These are phyloP conservation scores for Cladosporium oxysporum DNA, from an alignment of 2,329 filamentous ascomycete species.

Conservation along the genomic window DNA sequence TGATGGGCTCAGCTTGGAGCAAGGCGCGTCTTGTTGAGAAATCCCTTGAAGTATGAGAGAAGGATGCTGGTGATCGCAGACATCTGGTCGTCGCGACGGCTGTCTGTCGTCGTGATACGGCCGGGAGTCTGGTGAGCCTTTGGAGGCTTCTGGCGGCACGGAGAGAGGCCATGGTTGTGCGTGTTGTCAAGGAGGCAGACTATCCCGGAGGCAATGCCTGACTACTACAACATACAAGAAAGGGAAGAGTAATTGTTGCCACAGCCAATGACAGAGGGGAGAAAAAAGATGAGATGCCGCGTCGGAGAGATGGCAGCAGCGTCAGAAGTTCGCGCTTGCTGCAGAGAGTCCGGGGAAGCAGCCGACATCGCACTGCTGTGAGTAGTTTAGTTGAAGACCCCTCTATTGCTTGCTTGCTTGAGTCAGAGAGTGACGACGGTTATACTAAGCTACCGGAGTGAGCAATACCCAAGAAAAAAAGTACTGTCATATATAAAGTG, in stretches of 20 bases:
- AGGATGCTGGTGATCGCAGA: slow-evolving; percentile 13
- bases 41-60: slow-evolving; percentile 32
- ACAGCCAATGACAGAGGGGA: slow-evolving; percentile 7
- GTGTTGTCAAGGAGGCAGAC: background rate
- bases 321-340: background rate
- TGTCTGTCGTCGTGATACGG: slow-evolving; percentile 14
- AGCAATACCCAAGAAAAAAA: background rate
- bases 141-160: slow-evolving; percentile 27
- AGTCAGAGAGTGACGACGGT: slow-evolving; percentile 1
- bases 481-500: background rate
- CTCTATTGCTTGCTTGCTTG: background rate
- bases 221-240: background rate
- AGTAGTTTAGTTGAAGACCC: background rate
- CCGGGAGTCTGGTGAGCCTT: slow-evolving; percentile 22
- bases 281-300: slow-evolving; percentile 18
- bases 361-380: slow-evolving; percentile 5
- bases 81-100: slow-evolving; percentile 18
- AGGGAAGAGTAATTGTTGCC: background rate
- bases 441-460: background rate
- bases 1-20: slow-evolving; percentile 41
- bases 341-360: slow-evolving; percentile 5
- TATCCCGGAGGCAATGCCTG: background rate
- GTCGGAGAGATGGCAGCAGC: background rate
- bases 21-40: slow-evolving; percentile 28
- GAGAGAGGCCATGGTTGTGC: slow-evolving; percentile 24